These are phyloP conservation scores for Lepiota venenata DNA, from an alignment of 768 basidiomycete species.

Conservation along the genomic window DNA sequence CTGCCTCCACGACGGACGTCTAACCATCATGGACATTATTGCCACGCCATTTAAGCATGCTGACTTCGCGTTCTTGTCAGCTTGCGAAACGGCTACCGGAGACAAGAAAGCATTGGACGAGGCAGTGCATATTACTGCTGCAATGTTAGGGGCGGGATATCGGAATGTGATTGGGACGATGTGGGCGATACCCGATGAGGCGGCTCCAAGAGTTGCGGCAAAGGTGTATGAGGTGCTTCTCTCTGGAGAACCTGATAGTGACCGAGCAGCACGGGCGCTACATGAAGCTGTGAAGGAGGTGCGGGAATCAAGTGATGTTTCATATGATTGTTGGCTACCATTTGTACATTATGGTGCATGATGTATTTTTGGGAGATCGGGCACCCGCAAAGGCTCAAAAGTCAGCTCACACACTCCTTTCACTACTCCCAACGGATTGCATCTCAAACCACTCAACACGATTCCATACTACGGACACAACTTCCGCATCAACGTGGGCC, in stretches of 20 bases:
- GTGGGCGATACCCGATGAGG: slow-evolving; percentile 36
- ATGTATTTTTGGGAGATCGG: too few species aligned
- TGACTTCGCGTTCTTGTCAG: slow-evolving; percentile 35
- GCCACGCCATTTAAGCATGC: slow-evolving; percentile 14
- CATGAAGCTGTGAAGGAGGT: slow-evolving; percentile 15
- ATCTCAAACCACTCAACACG: too few species aligned
- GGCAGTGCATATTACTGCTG: slow-evolving; percentile 33
- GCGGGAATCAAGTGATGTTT: slow-evolving; percentile 5
- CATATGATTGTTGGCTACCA: slow-evolving; percentile 13
- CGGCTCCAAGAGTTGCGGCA: not conserved
- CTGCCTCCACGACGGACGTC: not conserved
- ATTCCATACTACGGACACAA: too few species aligned
- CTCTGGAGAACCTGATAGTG: too few species aligned
- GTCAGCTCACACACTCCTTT: too few species aligned
- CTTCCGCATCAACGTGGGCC: too few species aligned
- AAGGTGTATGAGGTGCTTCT: slow-evolving; percentile 8
- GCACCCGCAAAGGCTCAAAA: too few species aligned
- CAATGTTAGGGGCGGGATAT: slow-evolving; percentile 27
- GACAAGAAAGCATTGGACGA: slow-evolving; percentile 17
- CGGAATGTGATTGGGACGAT: slow-evolving; percentile 33
- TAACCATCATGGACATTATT: slow-evolving; percentile 17
- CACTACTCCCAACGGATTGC: too few species aligned
- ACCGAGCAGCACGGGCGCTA: slow-evolving; percentile 16
- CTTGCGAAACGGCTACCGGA: slow-evolving; percentile 35
- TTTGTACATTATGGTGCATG: too few species aligned